Evolutionary conservation across 805 yeast species (phyloP), one percentile per base, ranked within the genome.

Genomic region (Deakozyma indianensis): DNA sequence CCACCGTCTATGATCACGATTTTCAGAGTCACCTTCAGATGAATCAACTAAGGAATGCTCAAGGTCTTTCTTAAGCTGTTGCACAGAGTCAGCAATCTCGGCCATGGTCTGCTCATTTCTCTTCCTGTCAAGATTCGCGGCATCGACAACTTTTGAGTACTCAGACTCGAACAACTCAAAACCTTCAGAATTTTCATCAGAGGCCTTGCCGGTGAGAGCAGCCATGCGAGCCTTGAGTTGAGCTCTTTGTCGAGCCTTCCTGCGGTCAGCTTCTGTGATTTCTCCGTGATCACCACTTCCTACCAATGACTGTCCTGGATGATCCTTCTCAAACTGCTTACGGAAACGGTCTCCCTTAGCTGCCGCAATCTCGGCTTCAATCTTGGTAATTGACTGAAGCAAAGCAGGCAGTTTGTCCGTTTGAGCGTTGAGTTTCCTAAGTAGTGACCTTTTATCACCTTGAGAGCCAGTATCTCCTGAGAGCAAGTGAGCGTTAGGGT

Each of bases 261-360:
- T 74, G 48, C 83, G 74, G 58, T 88, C 96, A 14, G 77, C 64
- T 22, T 84, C 96, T 2, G 96, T 88, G 5, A 86, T 74, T 48
- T 77, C 77, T 24, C 96, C 96, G 56, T 81, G 77, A 42, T 86
- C 81, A 4, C 96, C 97, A 3, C 92, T 75, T 3, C 96, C 96
- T 23, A 70, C 68, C 43, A 81, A 71, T 62, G 86, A 70, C 2
- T 79, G 70, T 1, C 77, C 72, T 9, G 96, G 95, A 55, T 83
- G 73, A 50, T 75, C 76, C 52, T 71, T 75, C 43, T 67, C 70
- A 51, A 80, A 63, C 47, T 69, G 62, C 29, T 72, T 60, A 53
- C 80, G 77, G 59, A 74, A 77, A 15, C 81, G 56, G 52, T 80
- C 83, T 47, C 83, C 68, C 53, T 79, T 84, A 1, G 81, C 74